These are phyloP conservation scores for Linnemannia exigua DNA, from an alignment of 192 early-diverging fungal species.

Conservation along the genomic window DNA sequence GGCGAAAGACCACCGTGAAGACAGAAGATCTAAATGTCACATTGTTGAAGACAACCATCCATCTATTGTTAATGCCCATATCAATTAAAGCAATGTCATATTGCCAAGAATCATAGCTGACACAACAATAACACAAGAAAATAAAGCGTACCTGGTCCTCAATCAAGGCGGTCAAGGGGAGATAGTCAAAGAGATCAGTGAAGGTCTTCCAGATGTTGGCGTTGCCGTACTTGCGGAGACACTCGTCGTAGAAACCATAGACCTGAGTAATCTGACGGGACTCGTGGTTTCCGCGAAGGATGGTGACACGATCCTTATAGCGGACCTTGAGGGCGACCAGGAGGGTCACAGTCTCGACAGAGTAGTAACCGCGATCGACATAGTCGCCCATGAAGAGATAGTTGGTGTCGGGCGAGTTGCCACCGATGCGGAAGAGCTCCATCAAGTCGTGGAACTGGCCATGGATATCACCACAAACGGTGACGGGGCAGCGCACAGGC, in stretches of 20 bases:
- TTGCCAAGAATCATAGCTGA: background rate
- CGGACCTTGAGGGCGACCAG: conserved; percentile 96
- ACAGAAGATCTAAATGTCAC: conserved; percentile 85
- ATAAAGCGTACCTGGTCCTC: conserved; percentile 82
- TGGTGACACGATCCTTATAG: conserved; percentile 93
- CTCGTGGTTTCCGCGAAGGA: conserved; percentile 99
- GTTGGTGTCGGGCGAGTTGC: conserved; percentile 96
- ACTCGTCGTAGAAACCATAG: conserved; percentile 99
- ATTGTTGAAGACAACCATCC: background rate
- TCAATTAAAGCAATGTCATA: background rate
- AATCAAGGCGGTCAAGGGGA: conserved; percentile 96
- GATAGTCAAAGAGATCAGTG: conserved; percentile 98
- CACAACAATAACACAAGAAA: background rate
- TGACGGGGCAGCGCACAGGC: conserved; percentile 96
- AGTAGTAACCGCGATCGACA: conserved; percentile 99
- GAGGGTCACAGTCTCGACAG: conserved; percentile 97
- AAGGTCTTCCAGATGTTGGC: conserved; percentile 99
- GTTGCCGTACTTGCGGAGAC: conserved; percentile 97
- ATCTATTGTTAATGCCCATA: background rate
- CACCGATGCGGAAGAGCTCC: conserved; percentile 97
- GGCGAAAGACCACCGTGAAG: conserved; percentile 98
- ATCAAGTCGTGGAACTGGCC: conserved; percentile 99
- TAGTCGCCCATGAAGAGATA: conserved; percentile 99
- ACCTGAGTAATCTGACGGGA: conserved; percentile 99
- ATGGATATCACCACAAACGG: conserved; percentile 99